Conservation (phyloP, 805 yeast genomes). For the Wickerhamomyces sydowiorum region DNA sequence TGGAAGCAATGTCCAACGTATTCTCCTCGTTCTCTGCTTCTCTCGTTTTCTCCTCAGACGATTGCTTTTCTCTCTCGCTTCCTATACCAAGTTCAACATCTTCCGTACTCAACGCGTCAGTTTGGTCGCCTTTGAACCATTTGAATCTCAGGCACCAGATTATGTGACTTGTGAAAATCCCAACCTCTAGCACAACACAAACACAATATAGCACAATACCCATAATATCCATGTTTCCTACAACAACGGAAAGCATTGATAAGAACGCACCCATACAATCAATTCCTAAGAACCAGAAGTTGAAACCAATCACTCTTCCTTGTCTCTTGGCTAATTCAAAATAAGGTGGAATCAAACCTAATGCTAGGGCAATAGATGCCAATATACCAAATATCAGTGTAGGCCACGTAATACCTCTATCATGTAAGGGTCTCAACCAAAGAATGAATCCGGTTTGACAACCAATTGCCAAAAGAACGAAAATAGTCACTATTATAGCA, state of each 20-base stretch:
- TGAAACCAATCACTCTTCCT: slow-evolving; percentile 88
- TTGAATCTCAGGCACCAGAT: slow-evolving; percentile 49
- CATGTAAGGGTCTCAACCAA: slow-evolving; percentile 56
- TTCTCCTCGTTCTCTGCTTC: too few species aligned
- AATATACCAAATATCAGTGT: slow-evolving; percentile 71
- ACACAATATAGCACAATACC: slow-evolving; percentile 64
- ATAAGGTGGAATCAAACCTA: slow-evolving; percentile 87
- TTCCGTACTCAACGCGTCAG: slow-evolving; percentile 7
- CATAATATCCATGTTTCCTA: slow-evolving; percentile 61
- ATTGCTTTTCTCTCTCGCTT: neutral
- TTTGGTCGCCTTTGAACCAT: slow-evolving; percentile 11
- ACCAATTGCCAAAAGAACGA: slow-evolving; percentile 45
- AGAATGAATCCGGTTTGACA: slow-evolving; percentile 65
- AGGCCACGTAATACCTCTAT: slow-evolving; percentile 65
- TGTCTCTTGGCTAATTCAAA: slow-evolving; percentile 71
- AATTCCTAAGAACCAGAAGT: slow-evolving; percentile 67
- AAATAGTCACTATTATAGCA: slow-evolving; percentile 27
- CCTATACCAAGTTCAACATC: slow-evolving; percentile 1
- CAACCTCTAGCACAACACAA: slow-evolving; percentile 62
- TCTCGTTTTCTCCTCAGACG: neutral
- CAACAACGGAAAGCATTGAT: slow-evolving; percentile 56
- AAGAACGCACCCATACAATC: slow-evolving; percentile 83
- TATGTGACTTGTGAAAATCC: slow-evolving; percentile 57
- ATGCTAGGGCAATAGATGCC: slow-evolving; percentile 70
- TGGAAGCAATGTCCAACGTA: too few species aligned